These are phyloP conservation scores for Earliella scabrosa DNA, from an alignment of 1,284 basidiomycete species.

Conservation along the genomic window DNA sequence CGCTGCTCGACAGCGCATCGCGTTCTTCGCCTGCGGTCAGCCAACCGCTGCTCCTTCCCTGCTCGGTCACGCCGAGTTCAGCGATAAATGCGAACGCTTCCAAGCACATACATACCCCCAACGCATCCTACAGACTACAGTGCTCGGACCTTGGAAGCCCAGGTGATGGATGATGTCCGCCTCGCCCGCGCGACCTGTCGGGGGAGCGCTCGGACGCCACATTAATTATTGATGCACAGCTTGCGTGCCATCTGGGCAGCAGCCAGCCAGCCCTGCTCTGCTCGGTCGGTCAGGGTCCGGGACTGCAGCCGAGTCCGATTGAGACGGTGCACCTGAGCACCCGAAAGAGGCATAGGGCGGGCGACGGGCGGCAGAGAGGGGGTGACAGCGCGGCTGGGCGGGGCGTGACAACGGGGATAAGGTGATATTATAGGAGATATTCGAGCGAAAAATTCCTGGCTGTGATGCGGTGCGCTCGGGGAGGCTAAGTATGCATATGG, in stretches of 20 bases:
- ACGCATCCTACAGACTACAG: no score
- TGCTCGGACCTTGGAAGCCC: no score
- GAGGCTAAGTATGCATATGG: no score
- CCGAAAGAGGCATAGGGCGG: conserved; percentile 2
- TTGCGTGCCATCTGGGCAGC: no score
- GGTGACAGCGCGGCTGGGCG: background rate
- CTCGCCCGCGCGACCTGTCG: no score
- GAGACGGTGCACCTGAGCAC: background rate
- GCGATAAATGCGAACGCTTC: no score
- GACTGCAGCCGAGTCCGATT: background rate
- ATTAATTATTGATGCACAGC: conserved; percentile 10
- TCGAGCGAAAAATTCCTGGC: background rate
- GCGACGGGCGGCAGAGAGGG: background rate
- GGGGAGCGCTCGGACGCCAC: conserved; percentile 2
- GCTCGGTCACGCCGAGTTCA: no score
- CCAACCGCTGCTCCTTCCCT: no score
- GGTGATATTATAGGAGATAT: background rate
- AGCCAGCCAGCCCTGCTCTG: background rate
- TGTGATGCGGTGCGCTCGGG: background rate
- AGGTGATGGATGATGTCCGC: background rate
- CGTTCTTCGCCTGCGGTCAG: no score
- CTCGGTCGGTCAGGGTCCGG: background rate
- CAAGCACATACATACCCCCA: no score
- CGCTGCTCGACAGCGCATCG: no score
- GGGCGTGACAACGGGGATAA: conserved; percentile 3